Evolutionary conservation across 2,329 filamentous ascomycete species (phyloP), one percentile per base, ranked within the genome.

Genomic region (Cercospora brassicicola): DNA sequence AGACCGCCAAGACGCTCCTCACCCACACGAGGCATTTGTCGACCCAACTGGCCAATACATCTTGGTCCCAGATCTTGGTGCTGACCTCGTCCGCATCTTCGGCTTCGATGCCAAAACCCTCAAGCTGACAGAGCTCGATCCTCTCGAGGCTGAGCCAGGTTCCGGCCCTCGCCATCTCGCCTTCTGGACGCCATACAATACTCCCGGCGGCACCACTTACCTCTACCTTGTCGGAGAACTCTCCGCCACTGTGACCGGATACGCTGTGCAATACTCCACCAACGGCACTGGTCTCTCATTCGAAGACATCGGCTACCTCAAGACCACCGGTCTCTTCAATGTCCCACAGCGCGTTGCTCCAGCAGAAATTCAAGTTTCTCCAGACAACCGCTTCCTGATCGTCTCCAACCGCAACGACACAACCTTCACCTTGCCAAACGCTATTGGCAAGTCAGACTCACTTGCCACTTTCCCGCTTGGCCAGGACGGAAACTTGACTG

Each of bases 361-460:
- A 0, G 85, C 85, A 30, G 87, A 88, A 75, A 80, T 89, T n/a
- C 80, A 81, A 56, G 78, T 88, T 6, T 76, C 76, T 73, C 81
- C 82, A 2, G 81, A 83, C 70, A 81, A 84, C 68, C 85, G 84
- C 39, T 91, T 88, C 81, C 76, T 93, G 62, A 82, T 91, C 72
- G 84, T 90, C 51, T 90, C 89, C 2, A 91, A 90, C 70, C 89
- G 91, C 69, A 85, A 86, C 75, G 89, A 90, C 75, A 82, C 81
- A 55, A 79, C 84, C 23, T 85, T 89, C 76, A 78, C 67, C 69
- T 57, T 76, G 0, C 76, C 83, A 8, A 89, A 89, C 70, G 76
- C 64, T 10, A 80, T 81, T 69, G 71, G 72, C 59, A 80, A 79
- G 4, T 82, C 80, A 0, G 90, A 92, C 77, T 86, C 90, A 0